Evolutionary conservation across 1,139 yeast genomes (phyloP), one percentile per base, ranked within the genome.

Genomic region (Taphrina pruni): DNA sequence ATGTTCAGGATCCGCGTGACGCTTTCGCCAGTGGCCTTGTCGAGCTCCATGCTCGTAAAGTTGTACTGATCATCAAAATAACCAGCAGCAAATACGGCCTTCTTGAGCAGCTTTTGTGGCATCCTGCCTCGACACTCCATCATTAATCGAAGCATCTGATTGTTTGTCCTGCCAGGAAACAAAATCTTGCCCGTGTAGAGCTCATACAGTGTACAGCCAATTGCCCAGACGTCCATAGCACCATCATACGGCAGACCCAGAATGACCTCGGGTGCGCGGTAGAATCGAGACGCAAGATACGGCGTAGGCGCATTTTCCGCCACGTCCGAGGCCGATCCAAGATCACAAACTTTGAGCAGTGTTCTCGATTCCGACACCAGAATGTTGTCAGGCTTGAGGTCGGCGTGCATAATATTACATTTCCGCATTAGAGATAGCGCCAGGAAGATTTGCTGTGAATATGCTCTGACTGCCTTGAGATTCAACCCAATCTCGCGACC

Each of bases 151-250:
- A 78, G 75, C 80, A 78, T 79, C 51, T 77, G 74, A 69, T 78
- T 79, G 72, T 79, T 79, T 48, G 75, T 66, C 38, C 86, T 83
- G 0, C 97, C 97, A 0, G 96, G 95, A 76, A 90, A 90, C 60
- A 91, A 77, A 0, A 96, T 92, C 71, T 86, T 86, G 0, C 97
- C 91, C 0, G 97, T 96, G 61, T 89, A 81, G 60, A 92, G 81
- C 76, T 92, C 97, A 0, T 93, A 96, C 70, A 92, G 81, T 52
- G 93, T 89, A 79, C 97, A 92, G 0, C 97, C 97, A n/a, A 89
- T 85, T 0, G 96, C 88, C 97, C 97, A 91, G 51, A 89, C 83
- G 78, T 91, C 97, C 1, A 91, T 85, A 0, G 93, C 93, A 17
- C 84, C 86, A 0, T 92, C 88, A 78, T 96, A 90, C n/a, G 95